Conservation (phyloP, 305 asterid species). For the Plantago lanceolata region DNA sequence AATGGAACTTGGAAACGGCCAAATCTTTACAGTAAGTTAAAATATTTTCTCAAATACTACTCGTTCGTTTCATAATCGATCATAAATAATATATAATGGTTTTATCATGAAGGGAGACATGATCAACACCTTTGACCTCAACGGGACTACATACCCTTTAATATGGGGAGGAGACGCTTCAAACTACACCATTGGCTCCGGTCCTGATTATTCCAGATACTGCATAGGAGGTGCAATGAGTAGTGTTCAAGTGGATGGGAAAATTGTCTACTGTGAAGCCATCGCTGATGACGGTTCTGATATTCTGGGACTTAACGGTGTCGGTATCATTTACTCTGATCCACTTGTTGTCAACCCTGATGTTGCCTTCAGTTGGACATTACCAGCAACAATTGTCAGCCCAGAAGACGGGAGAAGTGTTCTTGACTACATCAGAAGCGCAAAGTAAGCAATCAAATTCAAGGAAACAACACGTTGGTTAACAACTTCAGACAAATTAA, state of each 20-base stretch:
- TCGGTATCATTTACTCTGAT: slow-evolving; percentile 40
- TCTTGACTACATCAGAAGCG: slow-evolving; percentile 36
- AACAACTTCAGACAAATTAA: not conserved
- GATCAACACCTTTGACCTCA: slow-evolving; percentile 39
- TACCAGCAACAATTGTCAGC: slow-evolving; percentile 42
- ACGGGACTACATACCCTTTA: slow-evolving; percentile 38
- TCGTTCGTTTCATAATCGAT: too few species aligned
- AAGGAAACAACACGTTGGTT: not conserved
- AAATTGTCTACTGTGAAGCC: slow-evolving; percentile 44
- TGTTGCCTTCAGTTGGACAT: slow-evolving; percentile 45
- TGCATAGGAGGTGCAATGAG: slow-evolving; percentile 33
- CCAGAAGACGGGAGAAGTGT: slow-evolving; percentile 35
- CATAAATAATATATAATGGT: not conserved
- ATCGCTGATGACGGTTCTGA: slow-evolving; percentile 38
- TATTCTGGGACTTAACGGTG: slow-evolving; percentile 32
- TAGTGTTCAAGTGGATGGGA: slow-evolving; percentile 36
- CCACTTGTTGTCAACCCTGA: slow-evolving; percentile 27
- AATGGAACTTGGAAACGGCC: slow-evolving; percentile 48
- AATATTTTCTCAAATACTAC: not conserved
- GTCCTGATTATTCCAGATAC: slow-evolving; percentile 26
- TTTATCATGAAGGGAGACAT: slow-evolving; percentile 34
- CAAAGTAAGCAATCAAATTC: slow-evolving; percentile 29
- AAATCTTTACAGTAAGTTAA: slow-evolving; percentile 35
- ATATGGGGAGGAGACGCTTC: slow-evolving; percentile 59
- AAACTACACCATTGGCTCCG: slow-evolving; percentile 40